phyloP scores from a whole-genome alignment of 148 eudicot genomes.

The Camellia granthamiana region DNA sequence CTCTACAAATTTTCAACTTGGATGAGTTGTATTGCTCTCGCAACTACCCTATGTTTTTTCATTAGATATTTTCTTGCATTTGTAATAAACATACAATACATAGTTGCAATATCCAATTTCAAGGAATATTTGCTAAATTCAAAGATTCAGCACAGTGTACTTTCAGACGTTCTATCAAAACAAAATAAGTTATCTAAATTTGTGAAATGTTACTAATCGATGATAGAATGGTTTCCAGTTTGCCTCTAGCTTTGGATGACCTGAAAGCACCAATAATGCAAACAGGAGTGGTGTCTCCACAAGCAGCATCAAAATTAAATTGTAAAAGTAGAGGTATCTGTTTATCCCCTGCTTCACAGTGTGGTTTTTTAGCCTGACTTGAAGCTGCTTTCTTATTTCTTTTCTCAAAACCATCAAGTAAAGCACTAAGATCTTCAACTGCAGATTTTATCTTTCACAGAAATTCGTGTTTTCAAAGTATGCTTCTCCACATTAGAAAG shows the following conservation, averaged over 20 bases:
- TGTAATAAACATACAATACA: neutral
- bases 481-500: too few relatives aligned
- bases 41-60: too few relatives aligned
- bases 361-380: constrained; percentile 36
- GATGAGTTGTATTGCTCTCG: too few relatives aligned
- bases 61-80: neutral
- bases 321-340: constrained; percentile 52
- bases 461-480: constrained; percentile 4
- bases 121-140: neutral
- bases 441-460: constrained; percentile 86
- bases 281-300: constrained; percentile 72
- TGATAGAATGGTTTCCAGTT: constrained; percentile 35
- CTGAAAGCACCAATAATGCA: constrained; percentile 83
- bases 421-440: constrained; percentile 62
- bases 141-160: neutral
- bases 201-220: constrained; percentile 43
- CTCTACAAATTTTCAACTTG: too few relatives aligned
- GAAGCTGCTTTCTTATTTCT: constrained; percentile 57
- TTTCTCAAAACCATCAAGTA: constrained; percentile 69
- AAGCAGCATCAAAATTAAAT: constrained; percentile 55
- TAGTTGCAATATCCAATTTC: too few relatives aligned
- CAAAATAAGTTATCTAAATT: neutral
- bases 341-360: constrained; percentile 43
- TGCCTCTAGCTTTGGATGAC: constrained; percentile 39
- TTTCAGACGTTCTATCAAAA: neutral